A percentile compares a stretch with the other conserved stretches of the same genome.
phyloP scores from a whole-genome alignment of 2,329 filamentous ascomycete genomes.

The Aspergillus vadensis region DNA sequence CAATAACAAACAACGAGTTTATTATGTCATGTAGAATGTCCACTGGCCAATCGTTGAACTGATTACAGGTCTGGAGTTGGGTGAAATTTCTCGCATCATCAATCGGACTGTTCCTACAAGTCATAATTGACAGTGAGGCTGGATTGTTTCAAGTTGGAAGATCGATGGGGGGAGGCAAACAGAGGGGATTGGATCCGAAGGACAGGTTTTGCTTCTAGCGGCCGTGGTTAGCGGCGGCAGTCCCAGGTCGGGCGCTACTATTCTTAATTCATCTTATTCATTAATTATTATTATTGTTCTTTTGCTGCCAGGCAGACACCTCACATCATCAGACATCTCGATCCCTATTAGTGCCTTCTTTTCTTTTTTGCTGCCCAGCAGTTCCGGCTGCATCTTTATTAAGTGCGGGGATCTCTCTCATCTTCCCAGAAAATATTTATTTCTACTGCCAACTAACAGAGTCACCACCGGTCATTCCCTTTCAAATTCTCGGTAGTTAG shows the following conservation, averaged over 20 bases:
- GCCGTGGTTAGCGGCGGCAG: slow-evolving; percentile 8
- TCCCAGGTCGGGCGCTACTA: neutral
- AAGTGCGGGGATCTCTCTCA: neutral
- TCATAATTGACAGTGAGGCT: neutral
- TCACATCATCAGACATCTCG: neutral
- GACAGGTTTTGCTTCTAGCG: neutral
- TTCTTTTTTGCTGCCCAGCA: neutral
- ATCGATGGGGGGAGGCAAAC: neutral
- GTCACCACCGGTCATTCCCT: neutral
- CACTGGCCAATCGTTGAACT: neutral
- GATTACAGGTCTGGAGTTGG: neutral
- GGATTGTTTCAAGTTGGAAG: neutral
- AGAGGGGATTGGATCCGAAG: slow-evolving; percentile 2
- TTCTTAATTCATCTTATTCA: neutral
- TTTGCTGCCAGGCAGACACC: neutral
- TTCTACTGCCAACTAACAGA: neutral
- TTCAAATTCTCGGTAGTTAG: neutral
- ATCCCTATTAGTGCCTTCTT: neutral
- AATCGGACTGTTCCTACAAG: neutral
- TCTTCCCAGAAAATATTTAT: neutral
- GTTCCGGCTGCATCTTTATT: neutral
- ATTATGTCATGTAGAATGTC: neutral
- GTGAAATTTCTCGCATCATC: neutral
- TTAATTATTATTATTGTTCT: neutral
- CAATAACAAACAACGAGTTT: neutral